Conservation (phyloP, 176 grass and related monocot species). For the Themeda triandra region DNA sequence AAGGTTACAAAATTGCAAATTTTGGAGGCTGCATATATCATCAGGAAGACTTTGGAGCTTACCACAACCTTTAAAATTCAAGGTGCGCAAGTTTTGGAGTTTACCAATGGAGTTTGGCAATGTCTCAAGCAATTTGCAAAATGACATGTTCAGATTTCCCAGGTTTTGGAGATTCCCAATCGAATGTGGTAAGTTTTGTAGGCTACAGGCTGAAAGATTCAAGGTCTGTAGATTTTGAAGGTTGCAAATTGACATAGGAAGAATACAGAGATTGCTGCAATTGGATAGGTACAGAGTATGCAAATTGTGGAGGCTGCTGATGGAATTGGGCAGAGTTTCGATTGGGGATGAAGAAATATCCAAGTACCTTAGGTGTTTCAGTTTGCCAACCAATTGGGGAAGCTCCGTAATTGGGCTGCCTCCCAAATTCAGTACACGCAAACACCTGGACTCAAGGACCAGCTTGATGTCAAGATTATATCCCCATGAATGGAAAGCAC, state of each 20-base stretch:
- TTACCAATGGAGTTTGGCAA: constrained; percentile 41
- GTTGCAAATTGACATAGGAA: constrained; percentile 48
- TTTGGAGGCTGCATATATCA: constrained; percentile 45
- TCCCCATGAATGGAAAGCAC: constrained; percentile 46
- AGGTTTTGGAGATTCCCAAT: constrained; percentile 38
- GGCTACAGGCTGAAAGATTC: constrained; percentile 50
- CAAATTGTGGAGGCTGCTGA: constrained; percentile 48
- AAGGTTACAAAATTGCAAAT: constrained; percentile 45
- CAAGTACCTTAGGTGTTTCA: constrained; percentile 59
- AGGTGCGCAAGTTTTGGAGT: constrained; percentile 29
- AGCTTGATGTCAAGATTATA: constrained; percentile 5
- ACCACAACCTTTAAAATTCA: constrained; percentile 41
- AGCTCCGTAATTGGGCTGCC: constrained; percentile 29
- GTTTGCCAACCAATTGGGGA: constrained; percentile 29
- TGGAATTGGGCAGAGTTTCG: constrained; percentile 38
- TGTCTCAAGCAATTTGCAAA: constrained; percentile 32
- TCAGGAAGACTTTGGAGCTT: constrained; percentile 43
- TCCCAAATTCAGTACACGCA: constrained; percentile 50
- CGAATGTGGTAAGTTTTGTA: constrained; percentile 42
- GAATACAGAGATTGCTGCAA: constrained; percentile 36
- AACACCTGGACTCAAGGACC: constrained; percentile 5
- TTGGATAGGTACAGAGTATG: constrained; percentile 42
- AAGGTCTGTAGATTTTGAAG: constrained; percentile 42
- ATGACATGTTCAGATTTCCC: constrained; percentile 47
- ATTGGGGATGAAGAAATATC: constrained; percentile 51